Conservation (phyloP, 202 grass and related monocot genomes). For the Cymbopogon flexuosus region DNA sequence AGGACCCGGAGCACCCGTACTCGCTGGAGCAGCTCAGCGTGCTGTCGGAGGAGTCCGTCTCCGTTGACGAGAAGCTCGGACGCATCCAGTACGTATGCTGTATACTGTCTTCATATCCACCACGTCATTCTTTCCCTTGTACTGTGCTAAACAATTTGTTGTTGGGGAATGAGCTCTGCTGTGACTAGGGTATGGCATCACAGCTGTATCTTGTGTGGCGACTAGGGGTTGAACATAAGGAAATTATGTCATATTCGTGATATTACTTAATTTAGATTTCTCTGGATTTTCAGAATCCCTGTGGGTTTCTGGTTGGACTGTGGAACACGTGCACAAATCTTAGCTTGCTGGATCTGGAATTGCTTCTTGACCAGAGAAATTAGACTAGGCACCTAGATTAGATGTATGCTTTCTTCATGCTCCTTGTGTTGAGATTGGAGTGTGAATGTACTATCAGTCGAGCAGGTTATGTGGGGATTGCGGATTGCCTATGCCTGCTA, state of each 20-base stretch:
- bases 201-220: not conserved
- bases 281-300: conserved; percentile 1
- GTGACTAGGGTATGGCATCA: not conserved
- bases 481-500: not conserved
- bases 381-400: not conserved
- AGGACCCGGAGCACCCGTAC: conserved; percentile 98
- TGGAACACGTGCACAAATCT: not conserved
- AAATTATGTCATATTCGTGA: not conserved
- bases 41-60: conserved; percentile 81
- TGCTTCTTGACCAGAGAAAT: not conserved
- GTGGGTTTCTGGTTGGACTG: not conserved
- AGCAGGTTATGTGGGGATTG: not conserved
- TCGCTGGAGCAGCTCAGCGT: conserved; percentile 99
- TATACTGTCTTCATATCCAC: not conserved
- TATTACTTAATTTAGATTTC: not conserved
- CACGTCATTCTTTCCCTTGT: not conserved
- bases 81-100: conserved; percentile 63
- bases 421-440: not conserved
- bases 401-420: not conserved
- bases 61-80: conserved; percentile 85
- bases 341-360: not conserved
- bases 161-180: not conserved
- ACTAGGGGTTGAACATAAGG: not conserved
- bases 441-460: not conserved
- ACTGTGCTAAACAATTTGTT: not conserved